Conservation (phyloP, 345 rosid species). For the Gossypium anomalum region DNA sequence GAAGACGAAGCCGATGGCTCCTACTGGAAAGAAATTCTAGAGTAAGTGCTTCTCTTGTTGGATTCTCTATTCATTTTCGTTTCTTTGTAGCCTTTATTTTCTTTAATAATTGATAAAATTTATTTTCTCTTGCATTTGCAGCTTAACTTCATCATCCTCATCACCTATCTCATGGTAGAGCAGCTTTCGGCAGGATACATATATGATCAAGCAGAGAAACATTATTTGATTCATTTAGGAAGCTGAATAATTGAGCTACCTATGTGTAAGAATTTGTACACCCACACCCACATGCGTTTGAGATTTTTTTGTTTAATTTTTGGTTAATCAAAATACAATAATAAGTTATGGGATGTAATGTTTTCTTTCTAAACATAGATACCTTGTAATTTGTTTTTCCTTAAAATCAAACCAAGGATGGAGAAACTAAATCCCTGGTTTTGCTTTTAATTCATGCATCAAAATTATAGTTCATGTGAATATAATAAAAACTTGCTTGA, state of each 20-base stretch:
- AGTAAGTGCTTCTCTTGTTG: slow-evolving; percentile 28
- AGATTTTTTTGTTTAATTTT: slow-evolving; percentile 2
- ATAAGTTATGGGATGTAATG: background rate
- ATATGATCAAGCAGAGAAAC: background rate
- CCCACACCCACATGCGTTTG: background rate
- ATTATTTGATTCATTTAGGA: slow-evolving; percentile 17
- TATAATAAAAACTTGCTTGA: background rate
- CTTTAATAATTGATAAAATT: background rate
- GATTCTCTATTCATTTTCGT: background rate
- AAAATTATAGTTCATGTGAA: background rate
- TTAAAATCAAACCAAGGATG: background rate
- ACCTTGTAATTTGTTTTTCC: background rate
- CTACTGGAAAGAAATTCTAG: slow-evolving; percentile 65
- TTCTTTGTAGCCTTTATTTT: background rate
- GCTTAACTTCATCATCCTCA: slow-evolving; percentile 34
- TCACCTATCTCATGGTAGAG: slow-evolving; percentile 40
- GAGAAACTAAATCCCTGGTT: background rate
- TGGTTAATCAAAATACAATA: background rate
- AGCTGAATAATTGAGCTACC: slow-evolving; percentile 15
- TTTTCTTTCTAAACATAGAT: background rate
- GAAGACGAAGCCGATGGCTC: slow-evolving; percentile 53
- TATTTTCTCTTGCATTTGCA: slow-evolving; percentile 21
- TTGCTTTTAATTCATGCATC: background rate
- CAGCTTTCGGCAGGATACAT: background rate
- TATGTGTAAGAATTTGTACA: slow-evolving; percentile 7